Percentiles rank a stretch among this genome's conserved stretches.
phyloP scores from a whole-genome alignment of 2,329 filamentous ascomycete species.

The Colletotrichum somersetense region DNA sequence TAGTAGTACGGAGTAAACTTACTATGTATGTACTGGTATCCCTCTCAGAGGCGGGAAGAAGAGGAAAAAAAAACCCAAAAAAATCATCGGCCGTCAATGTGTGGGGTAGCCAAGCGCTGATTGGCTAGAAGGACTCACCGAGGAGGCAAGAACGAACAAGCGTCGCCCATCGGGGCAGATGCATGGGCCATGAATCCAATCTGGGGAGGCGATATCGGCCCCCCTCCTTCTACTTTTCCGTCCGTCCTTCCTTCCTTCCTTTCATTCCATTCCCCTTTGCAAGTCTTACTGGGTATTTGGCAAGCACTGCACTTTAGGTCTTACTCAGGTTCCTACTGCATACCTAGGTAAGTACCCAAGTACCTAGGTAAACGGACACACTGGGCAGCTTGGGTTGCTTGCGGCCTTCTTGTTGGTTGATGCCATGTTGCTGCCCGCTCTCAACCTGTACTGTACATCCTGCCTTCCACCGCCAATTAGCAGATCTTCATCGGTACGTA shows the following conservation, averaged over 20 bases:
- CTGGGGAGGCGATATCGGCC: slow-evolving; percentile 42
- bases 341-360: too few relatives aligned
- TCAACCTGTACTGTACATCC: not conserved
- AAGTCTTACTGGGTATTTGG: too few relatives aligned
- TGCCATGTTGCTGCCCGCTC: not conserved
- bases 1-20: too few relatives aligned
- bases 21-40: too few relatives aligned
- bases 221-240: not conserved
- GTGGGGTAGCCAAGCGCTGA: slow-evolving; percentile 30
- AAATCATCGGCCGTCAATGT: slow-evolving; percentile 38
- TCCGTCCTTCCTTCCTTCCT: not conserved
- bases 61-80: not conserved
- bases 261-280: too few relatives aligned
- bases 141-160: slow-evolving; percentile 14
- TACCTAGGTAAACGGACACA: too few relatives aligned
- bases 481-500: too few relatives aligned
- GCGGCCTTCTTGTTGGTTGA: not conserved
- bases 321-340: too few relatives aligned
- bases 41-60: slow-evolving; percentile 14
- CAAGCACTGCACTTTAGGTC: too few relatives aligned
- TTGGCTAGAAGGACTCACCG: slow-evolving; percentile 5
- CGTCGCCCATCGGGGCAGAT: slow-evolving; percentile 10
- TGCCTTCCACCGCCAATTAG: slow-evolving; percentile 14
- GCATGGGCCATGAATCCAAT: slow-evolving; percentile 33
- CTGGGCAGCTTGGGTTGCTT: not conserved